A percentile compares a stretch with the other conserved stretches of the same genome.
These are phyloP conservation scores for Fraxinus quadrangulata DNA, from an alignment of 257 asterid species.

Conservation along the genomic window DNA sequence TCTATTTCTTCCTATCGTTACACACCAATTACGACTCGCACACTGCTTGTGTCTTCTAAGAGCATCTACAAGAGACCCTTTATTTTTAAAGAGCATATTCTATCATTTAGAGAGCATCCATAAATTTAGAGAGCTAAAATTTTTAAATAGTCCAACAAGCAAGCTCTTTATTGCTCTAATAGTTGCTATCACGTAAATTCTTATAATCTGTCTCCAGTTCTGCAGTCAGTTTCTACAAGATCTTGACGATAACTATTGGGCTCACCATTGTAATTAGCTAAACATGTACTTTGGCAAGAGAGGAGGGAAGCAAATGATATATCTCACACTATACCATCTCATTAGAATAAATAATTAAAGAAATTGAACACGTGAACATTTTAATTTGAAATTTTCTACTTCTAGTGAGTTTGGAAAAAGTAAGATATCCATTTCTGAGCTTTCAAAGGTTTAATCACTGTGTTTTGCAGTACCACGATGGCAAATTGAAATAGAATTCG, in stretches of 20 bases:
- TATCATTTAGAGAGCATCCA: no score
- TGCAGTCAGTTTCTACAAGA: neutral
- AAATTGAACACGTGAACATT: neutral
- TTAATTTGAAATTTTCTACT: no score
- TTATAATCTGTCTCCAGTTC: neutral
- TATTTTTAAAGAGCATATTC: no score
- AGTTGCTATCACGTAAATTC: neutral
- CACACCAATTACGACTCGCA: no score
- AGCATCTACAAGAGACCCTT: no score
- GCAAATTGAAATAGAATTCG: neutral
- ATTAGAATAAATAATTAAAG: neutral
- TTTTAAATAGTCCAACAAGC: no score
- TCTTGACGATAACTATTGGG: neutral
- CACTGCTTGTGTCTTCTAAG: no score
- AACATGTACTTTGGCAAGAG: neutral
- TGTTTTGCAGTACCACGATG: neutral
- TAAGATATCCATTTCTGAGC: neutral
- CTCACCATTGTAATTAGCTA: neutral
- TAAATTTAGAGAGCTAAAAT: no score
- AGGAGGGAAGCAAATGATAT: neutral
- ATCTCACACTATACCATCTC: neutral
- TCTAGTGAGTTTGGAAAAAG: no score
- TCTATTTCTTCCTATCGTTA: neutral
- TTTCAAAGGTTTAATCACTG: neutral
- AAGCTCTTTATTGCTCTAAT: no score